phyloP scores from a whole-genome alignment of 345 rosid genomes.

The Linum usitatissimum region DNA sequence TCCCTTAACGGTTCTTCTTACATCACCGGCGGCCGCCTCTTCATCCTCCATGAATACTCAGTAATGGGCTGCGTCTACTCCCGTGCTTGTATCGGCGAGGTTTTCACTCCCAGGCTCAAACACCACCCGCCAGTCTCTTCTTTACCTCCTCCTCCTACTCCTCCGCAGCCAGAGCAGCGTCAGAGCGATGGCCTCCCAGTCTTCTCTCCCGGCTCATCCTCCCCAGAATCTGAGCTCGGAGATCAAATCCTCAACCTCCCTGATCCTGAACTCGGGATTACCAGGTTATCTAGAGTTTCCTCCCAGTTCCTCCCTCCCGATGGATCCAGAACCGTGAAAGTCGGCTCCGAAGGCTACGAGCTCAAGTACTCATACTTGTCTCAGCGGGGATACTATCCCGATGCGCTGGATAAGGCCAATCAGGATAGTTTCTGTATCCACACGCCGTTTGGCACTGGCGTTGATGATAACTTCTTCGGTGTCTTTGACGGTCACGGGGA shows the following conservation, averaged over 20 bases:
- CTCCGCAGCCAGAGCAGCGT: slow-evolving; percentile 8
- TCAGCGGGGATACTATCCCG: slow-evolving; percentile 93
- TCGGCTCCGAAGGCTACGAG: slow-evolving; percentile 54
- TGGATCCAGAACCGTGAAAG: slow-evolving; percentile 57
- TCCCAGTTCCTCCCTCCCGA: slow-evolving; percentile 84
- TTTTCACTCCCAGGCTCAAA: slow-evolving; percentile 55
- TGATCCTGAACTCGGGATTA: slow-evolving; percentile 61
- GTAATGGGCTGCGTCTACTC: slow-evolving; percentile 95
- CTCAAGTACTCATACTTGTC: slow-evolving; percentile 68
- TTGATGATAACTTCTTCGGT: slow-evolving; percentile 74
- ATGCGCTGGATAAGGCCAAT: slow-evolving; percentile 88
- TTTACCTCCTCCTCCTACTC: neutral
- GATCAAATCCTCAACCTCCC: slow-evolving; percentile 43
- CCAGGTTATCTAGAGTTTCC: slow-evolving; percentile 82
- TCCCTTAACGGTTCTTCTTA: slow-evolving; percentile 16
- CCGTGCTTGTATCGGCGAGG: slow-evolving; percentile 86
- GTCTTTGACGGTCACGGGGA: slow-evolving; percentile 99
- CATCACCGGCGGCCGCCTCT: neutral
- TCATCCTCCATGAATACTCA: slow-evolving; percentile 11
- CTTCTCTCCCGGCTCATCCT: slow-evolving; percentile 35
- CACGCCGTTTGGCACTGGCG: slow-evolving; percentile 66
- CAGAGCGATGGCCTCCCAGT: slow-evolving; percentile 36
- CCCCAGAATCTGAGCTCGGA: slow-evolving; percentile 32
- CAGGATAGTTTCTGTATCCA: slow-evolving; percentile 96
- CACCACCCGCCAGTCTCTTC: slow-evolving; percentile 14